Evolutionary conservation across 495 filamentous ascomycete genomes (phyloP).

Genomic region (Astrothelium subdiscretum): DNA sequence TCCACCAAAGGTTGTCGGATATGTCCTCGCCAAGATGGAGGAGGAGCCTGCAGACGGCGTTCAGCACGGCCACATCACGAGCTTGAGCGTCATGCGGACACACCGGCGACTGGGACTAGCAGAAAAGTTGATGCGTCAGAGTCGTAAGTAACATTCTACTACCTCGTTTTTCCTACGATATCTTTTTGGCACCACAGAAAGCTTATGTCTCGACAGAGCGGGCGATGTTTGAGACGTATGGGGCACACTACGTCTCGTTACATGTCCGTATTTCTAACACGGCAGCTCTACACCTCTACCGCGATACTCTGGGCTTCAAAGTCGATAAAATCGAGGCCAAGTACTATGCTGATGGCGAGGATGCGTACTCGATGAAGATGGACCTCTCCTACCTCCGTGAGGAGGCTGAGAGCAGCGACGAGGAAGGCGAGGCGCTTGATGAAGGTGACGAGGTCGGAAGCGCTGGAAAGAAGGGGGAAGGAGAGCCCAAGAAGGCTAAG

Average conservation of each 20-base stretch:
- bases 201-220: conserved; percentile 45
- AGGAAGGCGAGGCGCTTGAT: conserved; percentile 43
- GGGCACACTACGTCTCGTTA: conserved; percentile 82
- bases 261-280: conserved; percentile 91
- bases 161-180: conserved; percentile 5
- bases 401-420: conserved; percentile 31
- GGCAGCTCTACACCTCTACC: conserved; percentile 83
- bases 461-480: conserved; percentile 29
- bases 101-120: conserved; percentile 84
- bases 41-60: conserved; percentile 88
- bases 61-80: conserved; percentile 93
- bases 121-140: conserved; percentile 93
- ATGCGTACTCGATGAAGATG: conserved; percentile 88
- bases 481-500: conserved; percentile 29
- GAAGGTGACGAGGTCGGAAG: conserved; percentile 26
- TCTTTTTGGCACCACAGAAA: not conserved
- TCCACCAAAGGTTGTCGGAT: conserved; percentile 96
- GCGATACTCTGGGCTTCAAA: conserved; percentile 84
- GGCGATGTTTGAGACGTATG: conserved; percentile 91
- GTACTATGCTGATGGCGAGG: conserved; percentile 97
- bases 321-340: conserved; percentile 81
- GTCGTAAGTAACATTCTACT: conserved; percentile 50
- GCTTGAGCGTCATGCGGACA: conserved; percentile 90
- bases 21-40: conserved; percentile 99
- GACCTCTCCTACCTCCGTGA: conserved; percentile 55